These are phyloP conservation scores for Wickerhamomyces subpelliculosus DNA, from an alignment of 805 yeast genomes.

Conservation along the genomic window DNA sequence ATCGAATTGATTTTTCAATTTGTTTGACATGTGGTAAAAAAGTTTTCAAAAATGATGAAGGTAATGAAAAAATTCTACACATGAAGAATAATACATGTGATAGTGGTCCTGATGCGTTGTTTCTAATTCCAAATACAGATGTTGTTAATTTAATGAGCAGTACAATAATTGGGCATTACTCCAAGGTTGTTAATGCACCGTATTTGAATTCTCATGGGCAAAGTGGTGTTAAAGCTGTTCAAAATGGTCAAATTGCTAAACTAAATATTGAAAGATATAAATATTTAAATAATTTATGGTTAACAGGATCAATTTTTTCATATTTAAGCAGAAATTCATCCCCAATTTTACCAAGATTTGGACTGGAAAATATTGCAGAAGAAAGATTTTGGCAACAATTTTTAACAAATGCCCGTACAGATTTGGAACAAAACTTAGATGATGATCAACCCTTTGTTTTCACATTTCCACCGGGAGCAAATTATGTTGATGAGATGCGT, in stretches of 20 bases:
- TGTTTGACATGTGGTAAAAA: conserved; percentile 41
- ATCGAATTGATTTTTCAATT: conserved; percentile 35
- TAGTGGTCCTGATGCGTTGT: conserved; percentile 25
- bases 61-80: conserved; percentile 26
- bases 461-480: conserved; percentile 1
- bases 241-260: conserved; percentile 48
- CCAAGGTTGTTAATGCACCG: conserved; percentile 49
- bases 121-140: conserved; percentile 29
- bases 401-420: neutral
- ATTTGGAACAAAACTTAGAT: neutral
- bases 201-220: conserved; percentile 75
- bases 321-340: conserved; percentile 29
- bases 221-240: conserved; percentile 47
- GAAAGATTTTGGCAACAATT: neutral
- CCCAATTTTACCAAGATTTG: neutral
- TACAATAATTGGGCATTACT: conserved; percentile 21
- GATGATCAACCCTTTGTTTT: conserved; percentile 10
- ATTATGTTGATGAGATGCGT: conserved; percentile 6
- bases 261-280: conserved; percentile 47
- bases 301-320: conserved; percentile 50
- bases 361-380: neutral
- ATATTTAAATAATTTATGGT: conserved; percentile 52
- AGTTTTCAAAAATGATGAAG: conserved; percentile 23
- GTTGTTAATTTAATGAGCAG: conserved; percentile 21
- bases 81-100: conserved; percentile 13